These are phyloP conservation scores for Rhizophora mangle DNA, from an alignment of 345 rosid species.

Conservation along the genomic window DNA sequence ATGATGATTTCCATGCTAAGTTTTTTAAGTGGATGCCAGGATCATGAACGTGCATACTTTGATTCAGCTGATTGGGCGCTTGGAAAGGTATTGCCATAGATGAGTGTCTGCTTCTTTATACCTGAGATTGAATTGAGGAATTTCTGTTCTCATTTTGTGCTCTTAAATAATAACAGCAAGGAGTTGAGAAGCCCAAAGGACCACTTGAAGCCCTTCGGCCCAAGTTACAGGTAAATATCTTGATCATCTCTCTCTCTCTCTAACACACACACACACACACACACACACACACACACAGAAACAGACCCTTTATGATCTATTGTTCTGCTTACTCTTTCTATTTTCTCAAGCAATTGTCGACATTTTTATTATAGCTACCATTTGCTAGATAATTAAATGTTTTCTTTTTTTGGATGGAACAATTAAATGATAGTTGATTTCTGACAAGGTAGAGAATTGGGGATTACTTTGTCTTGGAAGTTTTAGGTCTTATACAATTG, in stretches of 20 bases:
- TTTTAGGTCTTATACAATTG: too few species aligned
- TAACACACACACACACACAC: too few species aligned
- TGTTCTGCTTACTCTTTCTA: neutral
- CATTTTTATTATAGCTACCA: too few species aligned
- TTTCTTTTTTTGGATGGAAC: too few species aligned
- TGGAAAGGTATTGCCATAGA: constrained; percentile 66
- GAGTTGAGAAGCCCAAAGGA: constrained; percentile 96
- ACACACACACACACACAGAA: too few species aligned
- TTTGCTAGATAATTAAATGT: too few species aligned
- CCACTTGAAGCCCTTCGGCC: constrained; percentile 99
- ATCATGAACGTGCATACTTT: constrained; percentile 94
- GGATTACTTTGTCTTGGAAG: too few species aligned
- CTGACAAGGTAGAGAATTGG: too few species aligned
- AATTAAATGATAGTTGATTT: too few species aligned
- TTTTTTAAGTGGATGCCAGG: constrained; percentile 45
- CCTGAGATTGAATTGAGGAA: constrained; percentile 8
- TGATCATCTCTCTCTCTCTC: neutral
- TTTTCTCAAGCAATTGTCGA: neutral
- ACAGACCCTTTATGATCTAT: neutral
- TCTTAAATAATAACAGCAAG: constrained; percentile 64
- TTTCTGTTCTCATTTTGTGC: constrained; percentile 11
- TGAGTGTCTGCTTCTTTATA: constrained; percentile 6
- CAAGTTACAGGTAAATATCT: constrained; percentile 72
- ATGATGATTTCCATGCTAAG: constrained; percentile 7
- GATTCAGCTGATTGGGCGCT: constrained; percentile 99